Percentiles rank a stretch among this genome's conserved stretches.
Evolutionary conservation across 768 basidiomycete species (phyloP).

Genomic region (Auriscalpium vulgare): DNA sequence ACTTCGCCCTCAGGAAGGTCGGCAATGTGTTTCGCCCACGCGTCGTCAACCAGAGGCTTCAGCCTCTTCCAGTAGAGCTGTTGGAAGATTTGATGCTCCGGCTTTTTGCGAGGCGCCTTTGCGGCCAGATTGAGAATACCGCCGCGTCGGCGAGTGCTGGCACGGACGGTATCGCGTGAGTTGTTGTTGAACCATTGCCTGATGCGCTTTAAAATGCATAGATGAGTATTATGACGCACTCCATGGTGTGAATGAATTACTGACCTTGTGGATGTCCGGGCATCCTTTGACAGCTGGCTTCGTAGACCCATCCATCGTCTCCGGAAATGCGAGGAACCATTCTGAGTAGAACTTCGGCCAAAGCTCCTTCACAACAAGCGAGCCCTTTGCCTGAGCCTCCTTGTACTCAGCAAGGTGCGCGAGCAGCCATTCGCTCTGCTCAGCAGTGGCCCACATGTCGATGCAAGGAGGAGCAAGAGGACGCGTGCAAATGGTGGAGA

Average conservation of each 20-base stretch:
- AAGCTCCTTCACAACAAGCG: not conserved
- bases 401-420: no score
- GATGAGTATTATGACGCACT: not conserved
- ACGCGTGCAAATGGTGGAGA: no score
- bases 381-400: no score
- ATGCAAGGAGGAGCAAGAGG: no score
- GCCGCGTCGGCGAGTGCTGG: no score
- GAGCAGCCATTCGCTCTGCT: no score
- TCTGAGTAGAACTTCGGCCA: not conserved
- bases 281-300: not conserved
- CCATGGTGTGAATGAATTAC: not conserved
- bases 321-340: no score
- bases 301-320: not conserved
- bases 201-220: not conserved
- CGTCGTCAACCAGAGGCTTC: no score
- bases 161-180: not conserved
- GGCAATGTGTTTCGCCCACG: no score
- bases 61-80: not conserved
- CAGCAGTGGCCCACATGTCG: no score
- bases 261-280: not conserved
- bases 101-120: not conserved
- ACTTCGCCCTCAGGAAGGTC: no score
- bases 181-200: not conserved
- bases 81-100: not conserved
- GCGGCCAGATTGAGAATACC: no score